These are phyloP conservation scores for Erodium maritimum DNA, from an alignment of 345 rosid genomes.

Conservation along the genomic window DNA sequence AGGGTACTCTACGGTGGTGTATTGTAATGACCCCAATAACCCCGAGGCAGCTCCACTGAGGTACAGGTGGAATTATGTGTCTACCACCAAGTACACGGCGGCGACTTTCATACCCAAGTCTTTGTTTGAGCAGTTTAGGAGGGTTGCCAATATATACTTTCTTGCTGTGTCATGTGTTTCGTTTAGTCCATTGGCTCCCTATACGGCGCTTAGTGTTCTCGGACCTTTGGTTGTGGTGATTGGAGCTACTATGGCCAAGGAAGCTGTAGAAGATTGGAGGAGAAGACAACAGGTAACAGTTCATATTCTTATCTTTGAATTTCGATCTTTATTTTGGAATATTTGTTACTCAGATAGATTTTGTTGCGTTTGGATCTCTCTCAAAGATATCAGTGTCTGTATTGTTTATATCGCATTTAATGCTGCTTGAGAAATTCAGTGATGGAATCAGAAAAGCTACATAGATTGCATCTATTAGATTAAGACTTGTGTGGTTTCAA, in stretches of 20 bases:
- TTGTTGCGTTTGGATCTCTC: neutral
- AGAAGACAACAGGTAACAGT: constrained; percentile 55
- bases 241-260: constrained; percentile 78
- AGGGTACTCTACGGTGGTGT: constrained; percentile 75
- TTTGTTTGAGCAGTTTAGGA: constrained; percentile 93
- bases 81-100: constrained; percentile 69
- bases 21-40: constrained; percentile 72
- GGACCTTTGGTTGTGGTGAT: constrained; percentile 69
- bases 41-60: constrained; percentile 43
- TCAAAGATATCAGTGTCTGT: neutral
- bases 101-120: constrained; percentile 85
- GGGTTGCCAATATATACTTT: constrained; percentile 88
- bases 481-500: neutral
- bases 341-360: too few species aligned
- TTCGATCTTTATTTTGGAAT: too few species aligned
- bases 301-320: neutral
- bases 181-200: constrained; percentile 83
- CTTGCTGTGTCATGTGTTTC: constrained; percentile 77
- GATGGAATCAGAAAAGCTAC: too few species aligned
- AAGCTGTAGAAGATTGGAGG: constrained; percentile 78
- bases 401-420: too few species aligned
- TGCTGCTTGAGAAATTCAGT: too few species aligned
- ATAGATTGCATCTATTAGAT: too few species aligned
- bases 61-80: constrained; percentile 73
- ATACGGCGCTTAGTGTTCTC: constrained; percentile 53